phyloP scores from a whole-genome alignment of 352 stramenopile genomes.

The Hyaloperonospora arabidopsidis region DNA sequence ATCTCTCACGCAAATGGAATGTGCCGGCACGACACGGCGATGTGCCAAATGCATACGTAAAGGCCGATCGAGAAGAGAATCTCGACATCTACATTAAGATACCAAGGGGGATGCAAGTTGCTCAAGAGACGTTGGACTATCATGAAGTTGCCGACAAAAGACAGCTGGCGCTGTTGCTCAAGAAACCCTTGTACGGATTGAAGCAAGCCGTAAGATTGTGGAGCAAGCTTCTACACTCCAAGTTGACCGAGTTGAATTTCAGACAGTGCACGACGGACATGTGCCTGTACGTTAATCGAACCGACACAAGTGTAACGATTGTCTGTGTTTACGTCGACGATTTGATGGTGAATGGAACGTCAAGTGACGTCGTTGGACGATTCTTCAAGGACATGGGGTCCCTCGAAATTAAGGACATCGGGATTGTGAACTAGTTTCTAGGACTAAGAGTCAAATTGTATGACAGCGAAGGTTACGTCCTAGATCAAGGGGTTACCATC shows the following conservation, averaged over 20 bases:
- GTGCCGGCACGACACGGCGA: no score
- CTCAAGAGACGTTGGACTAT: no score
- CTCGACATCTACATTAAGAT: no score
- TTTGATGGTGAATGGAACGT: background rate
- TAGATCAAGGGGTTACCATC: background rate
- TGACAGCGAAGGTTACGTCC: background rate
- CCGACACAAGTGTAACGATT: background rate
- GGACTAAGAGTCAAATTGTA: background rate
- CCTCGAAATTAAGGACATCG: background rate
- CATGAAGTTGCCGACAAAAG: no score
- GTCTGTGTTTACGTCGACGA: background rate
- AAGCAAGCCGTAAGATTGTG: background rate
- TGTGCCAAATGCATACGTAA: no score
- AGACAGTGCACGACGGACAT: background rate
- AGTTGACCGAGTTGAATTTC: background rate
- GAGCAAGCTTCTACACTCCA: background rate
- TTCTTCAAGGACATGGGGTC: background rate
- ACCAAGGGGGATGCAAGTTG: no score
- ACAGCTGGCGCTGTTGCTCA: background rate
- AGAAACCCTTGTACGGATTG: background rate
- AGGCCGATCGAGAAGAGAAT: no score
- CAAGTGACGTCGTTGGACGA: background rate
- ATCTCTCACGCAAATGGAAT: no score
- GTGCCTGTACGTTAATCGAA: background rate
- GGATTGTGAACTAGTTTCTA: background rate